Evolutionary conservation across 176 grass and related monocot genomes (phyloP).

Genomic region (Tuctoria greenei): DNA sequence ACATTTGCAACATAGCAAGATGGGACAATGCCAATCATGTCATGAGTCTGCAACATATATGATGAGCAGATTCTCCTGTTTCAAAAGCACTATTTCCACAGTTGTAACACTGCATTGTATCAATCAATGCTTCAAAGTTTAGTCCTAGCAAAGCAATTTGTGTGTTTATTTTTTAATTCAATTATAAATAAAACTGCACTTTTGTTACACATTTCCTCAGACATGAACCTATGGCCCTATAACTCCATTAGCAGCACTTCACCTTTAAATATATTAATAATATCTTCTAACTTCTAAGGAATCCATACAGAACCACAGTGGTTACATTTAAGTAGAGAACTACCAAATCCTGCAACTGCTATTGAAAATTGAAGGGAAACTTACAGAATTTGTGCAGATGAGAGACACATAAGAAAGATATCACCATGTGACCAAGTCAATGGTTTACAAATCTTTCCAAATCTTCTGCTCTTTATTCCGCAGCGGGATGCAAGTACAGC

Average conservation of each 20-base stretch:
- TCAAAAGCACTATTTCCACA: neutral
- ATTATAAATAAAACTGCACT: neutral
- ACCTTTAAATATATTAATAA: neutral
- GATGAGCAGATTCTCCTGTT: neutral
- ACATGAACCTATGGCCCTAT: neutral
- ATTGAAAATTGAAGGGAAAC: slow-evolving; percentile 26
- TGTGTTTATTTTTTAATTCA: neutral
- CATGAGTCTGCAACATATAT: neutral
- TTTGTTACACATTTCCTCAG: neutral
- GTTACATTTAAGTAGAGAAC: neutral
- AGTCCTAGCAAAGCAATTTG: neutral
- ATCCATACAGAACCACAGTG: slow-evolving; percentile 4
- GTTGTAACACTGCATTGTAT: neutral
- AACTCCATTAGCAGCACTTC: neutral
- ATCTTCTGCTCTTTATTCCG: slow-evolving; percentile 92
- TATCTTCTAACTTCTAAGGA: neutral
- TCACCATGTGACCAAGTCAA: slow-evolving; percentile 96
- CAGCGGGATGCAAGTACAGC: slow-evolving; percentile 81
- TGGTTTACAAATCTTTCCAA: slow-evolving; percentile 90
- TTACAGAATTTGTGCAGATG: slow-evolving; percentile 97
- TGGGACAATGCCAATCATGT: neutral
- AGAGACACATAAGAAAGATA: slow-evolving; percentile 94
- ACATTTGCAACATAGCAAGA: neutral
- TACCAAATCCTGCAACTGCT: slow-evolving; percentile 1
- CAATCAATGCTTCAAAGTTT: neutral